These are phyloP conservation scores for Hymenotorrendiella dingleyae DNA, from an alignment of 2,329 filamentous ascomycete genomes.

Conservation along the genomic window DNA sequence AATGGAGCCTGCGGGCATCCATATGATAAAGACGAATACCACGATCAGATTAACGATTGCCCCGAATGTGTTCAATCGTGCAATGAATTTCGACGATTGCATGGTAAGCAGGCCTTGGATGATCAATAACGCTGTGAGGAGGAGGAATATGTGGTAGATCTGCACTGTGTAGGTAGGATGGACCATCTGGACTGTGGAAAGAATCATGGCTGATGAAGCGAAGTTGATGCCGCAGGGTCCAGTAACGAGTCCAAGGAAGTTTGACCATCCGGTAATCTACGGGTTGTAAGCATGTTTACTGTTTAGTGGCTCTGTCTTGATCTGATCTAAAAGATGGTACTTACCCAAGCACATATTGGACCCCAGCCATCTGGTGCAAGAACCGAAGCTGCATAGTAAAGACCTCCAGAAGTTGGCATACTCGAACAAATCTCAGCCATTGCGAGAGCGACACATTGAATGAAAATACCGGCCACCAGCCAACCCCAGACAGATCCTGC, in stretches of 20 bases:
- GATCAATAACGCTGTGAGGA: constrained; percentile 28
- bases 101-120: constrained; percentile 31
- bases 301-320: background rate
- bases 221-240: constrained; percentile 29
- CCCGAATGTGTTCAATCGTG: constrained; percentile 9
- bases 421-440: constrained; percentile 7
- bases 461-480: constrained; percentile 1
- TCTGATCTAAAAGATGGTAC: background rate
- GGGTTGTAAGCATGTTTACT: background rate
- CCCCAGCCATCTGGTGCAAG: constrained; percentile 30
- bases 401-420: constrained; percentile 6
- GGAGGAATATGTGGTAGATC: constrained; percentile 32
- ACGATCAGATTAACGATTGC: constrained; percentile 27
- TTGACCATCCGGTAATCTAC: constrained; percentile 13
- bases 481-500: constrained; percentile 19
- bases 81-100: constrained; percentile 30
- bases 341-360: constrained; percentile 14
- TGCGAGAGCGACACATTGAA: constrained; percentile 3
- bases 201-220: constrained; percentile 31
- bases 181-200: constrained; percentile 30
- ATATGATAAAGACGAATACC: constrained; percentile 31
- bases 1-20: constrained; percentile 13
- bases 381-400: constrained; percentile 21
- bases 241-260: constrained; percentile 12
- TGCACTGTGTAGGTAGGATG: constrained; percentile 30